Evolutionary conservation across 805 yeast species (phyloP), one percentile per base, ranked within the genome.

Genomic region (Myxozyma geophila): DNA sequence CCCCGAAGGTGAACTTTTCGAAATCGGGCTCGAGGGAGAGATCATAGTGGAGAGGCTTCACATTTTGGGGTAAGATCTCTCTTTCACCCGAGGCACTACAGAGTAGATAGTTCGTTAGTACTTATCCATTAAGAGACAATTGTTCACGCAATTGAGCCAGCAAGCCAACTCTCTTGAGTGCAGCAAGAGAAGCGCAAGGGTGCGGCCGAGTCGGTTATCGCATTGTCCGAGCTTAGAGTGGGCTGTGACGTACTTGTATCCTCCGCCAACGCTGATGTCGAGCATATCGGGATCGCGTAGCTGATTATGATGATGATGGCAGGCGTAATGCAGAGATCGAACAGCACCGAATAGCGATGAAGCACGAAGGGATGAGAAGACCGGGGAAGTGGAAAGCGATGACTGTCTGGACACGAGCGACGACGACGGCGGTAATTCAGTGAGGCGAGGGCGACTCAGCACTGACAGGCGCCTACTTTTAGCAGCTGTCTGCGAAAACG

Each of bases 1-100:
- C 90, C 1, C 70, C 70, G 70, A 81, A 86, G 0, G 80, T 73
- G 67, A 80, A 81, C 41, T 76, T 75, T 7, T 70, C 74, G 36
- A 80, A 74, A 70, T 87, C 83, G 44, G 96, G 91, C 70, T 86
- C 87, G 59, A 86, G 77, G 19, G 85, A 81, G 40, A 95, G 75
- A 59, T 85, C 83, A 74, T 95, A 93, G 76, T 89, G 89, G 41
- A 78, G 70, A 41, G 99, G 98, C 63, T 81, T 81, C 65, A 92
- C 88, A 59, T 82, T 79, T 54, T 79, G 79, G 70, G 90, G 96
- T 65, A 86, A 83, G 4, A 85, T 81, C 70, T 75, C 75, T 46
- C 82, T 77, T 10, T 54, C 68, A 23, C 67, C 67, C 2, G 67
- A 36, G 57, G 67, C n/a, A 48, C 67, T 63, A 48, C 10, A 43